These are phyloP conservation scores for Quercus phellos DNA, from an alignment of 331 rosid genomes.

Conservation along the genomic window DNA sequence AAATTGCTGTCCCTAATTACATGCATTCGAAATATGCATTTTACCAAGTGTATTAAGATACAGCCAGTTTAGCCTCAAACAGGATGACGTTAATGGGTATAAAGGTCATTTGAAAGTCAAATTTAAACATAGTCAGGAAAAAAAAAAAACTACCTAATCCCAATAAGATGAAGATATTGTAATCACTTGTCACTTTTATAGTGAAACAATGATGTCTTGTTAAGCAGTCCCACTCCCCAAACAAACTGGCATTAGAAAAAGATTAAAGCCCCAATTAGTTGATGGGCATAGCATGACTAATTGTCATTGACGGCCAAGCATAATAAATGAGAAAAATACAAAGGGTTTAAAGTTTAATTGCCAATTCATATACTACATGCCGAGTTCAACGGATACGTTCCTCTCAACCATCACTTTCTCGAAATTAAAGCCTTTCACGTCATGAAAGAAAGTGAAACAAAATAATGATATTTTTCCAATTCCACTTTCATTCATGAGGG, in stretches of 20 bases:
- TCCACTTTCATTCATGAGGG: no score
- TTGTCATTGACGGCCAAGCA: background rate
- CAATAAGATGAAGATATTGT: background rate
- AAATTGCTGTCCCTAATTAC: no score
- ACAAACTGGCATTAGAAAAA: background rate
- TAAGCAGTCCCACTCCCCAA: background rate
- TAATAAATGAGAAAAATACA: background rate
- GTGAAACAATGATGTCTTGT: background rate
- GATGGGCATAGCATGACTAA: background rate
- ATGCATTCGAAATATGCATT: no score
- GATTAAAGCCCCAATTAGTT: background rate
- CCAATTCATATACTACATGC: background rate
- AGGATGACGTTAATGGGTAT: no score
- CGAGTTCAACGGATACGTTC: background rate
- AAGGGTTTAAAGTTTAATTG: background rate
- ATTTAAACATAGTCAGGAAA: no score
- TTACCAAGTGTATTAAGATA: no score
- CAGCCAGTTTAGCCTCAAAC: no score
- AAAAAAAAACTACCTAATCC: background rate
- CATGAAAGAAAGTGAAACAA: no score
- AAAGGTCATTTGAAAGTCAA: no score
- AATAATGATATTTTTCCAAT: no score
- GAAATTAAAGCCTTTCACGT: no score
- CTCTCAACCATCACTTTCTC: no score
- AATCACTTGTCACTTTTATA: background rate